Conservation (phyloP, 2,329 filamentous ascomycete genomes). For the Colletotrichum godetiae region DNA sequence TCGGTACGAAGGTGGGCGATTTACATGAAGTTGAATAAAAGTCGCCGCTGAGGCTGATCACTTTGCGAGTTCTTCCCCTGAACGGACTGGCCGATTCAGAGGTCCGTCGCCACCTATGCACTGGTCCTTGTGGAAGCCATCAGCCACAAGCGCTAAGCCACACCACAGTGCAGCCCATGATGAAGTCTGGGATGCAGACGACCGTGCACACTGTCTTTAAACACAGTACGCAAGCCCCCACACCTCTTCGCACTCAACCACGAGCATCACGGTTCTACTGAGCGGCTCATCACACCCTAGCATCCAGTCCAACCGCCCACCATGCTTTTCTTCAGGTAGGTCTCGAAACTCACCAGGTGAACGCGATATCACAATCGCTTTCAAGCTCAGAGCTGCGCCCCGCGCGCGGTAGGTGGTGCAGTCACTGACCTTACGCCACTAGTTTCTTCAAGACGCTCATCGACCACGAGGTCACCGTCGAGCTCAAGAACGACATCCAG, state of each 20-base stretch:
- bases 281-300: slow-evolving; percentile 23
- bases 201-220: neutral
- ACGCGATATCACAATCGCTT: neutral
- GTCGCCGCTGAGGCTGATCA: neutral
- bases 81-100: slow-evolving; percentile 16
- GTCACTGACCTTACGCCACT: slow-evolving; percentile 14
- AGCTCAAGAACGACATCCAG: slow-evolving; percentile 99
- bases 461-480: slow-evolving; percentile 95
- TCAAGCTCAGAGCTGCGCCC: too few relatives aligned
- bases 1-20: neutral
- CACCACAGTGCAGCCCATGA: neutral
- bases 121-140: neutral
- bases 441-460: slow-evolving; percentile 99
- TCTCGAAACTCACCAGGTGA: neutral
- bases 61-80: neutral
- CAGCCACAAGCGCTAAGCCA: slow-evolving; percentile 12
- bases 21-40: neutral
- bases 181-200: neutral
- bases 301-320: slow-evolving; percentile 38
- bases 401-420: neutral
- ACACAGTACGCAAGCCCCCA: slow-evolving; percentile 12
- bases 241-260: slow-evolving; percentile 16
- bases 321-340: slow-evolving; percentile 60
- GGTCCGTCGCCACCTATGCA: slow-evolving; percentile 13
- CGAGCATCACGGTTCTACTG: slow-evolving; percentile 25